Conservation (phyloP, 192 early-diverging fungal species). For the Podila minutissima region DNA sequence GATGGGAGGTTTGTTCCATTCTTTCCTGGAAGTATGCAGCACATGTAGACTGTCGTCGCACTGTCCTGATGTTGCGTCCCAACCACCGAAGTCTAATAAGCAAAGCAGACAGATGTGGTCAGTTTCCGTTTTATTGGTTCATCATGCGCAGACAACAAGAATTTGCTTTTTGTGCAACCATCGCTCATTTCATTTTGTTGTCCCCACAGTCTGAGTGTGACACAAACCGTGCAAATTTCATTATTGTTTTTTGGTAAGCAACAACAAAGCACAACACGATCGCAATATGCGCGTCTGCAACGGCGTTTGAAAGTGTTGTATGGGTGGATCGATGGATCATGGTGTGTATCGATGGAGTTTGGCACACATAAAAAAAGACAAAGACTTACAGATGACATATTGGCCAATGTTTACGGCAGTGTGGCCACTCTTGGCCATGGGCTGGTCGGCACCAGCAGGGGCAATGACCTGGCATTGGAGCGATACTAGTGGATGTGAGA, state of each 20-base stretch:
- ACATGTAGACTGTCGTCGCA: conserved; percentile 51
- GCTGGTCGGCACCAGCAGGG: conserved; percentile 46
- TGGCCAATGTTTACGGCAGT: conserved; percentile 57
- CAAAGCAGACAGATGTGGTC: background rate
- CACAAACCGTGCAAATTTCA: no score
- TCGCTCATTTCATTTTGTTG: background rate
- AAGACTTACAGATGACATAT: conserved; percentile 55
- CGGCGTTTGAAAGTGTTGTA: no score
- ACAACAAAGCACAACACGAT: background rate
- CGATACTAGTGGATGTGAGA: conserved; percentile 5
- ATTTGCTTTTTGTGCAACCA: conserved; percentile 5
- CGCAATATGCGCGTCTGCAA: background rate
- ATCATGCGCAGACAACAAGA: no score
- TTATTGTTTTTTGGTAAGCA: no score
- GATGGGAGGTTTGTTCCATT: conserved; percentile 47
- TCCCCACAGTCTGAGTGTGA: no score
- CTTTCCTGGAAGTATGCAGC: conserved; percentile 30
- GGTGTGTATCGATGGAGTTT: background rate
- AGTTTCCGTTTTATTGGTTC: background rate
- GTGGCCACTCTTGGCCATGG: conserved; percentile 55
- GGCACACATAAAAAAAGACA: background rate
- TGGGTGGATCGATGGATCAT: background rate
- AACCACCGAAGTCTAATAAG: conserved; percentile 40
- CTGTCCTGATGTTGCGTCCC: conserved; percentile 45
- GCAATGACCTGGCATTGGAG: conserved; percentile 33